Percentiles rank a stretch among this genome's conserved stretches.
These are phyloP conservation scores for Hygrocybe punicea DNA, from an alignment of 768 basidiomycete genomes.

Conservation along the genomic window DNA sequence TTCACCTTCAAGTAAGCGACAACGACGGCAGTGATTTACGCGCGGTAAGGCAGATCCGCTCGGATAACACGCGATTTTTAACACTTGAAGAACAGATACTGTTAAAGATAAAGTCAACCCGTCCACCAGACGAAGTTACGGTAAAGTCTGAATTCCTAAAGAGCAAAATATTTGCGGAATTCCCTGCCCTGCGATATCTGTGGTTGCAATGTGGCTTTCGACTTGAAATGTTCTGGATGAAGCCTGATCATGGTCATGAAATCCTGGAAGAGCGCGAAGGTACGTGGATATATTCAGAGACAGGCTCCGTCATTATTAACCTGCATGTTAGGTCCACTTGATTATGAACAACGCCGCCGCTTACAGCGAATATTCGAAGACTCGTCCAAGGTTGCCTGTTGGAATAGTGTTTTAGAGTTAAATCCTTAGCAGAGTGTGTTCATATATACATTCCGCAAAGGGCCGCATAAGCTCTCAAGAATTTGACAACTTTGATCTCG, in stretches of 20 bases:
- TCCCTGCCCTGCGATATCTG: background rate
- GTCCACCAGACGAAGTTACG: background rate
- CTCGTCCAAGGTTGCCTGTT: background rate
- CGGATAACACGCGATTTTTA: background rate
- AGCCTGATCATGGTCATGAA: background rate
- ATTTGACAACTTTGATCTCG: too few species aligned
- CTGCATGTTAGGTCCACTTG: too few species aligned
- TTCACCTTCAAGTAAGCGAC: background rate
- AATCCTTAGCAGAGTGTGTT: too few species aligned
- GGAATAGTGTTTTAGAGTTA: too few species aligned
- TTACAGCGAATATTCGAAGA: background rate
- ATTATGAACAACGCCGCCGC: background rate
- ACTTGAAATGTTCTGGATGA: background rate
- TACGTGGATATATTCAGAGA: background rate
- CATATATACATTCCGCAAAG: too few species aligned
- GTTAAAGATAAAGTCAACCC: too few species aligned
- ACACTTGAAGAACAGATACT: too few species aligned
- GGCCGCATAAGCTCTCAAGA: too few species aligned
- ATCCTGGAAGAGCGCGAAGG: background rate
- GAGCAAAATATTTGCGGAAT: background rate
- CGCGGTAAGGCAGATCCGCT: background rate
- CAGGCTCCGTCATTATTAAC: too few species aligned
- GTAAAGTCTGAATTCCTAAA: background rate
- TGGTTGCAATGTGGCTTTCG: background rate
- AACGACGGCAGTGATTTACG: background rate